A percentile compares a stretch with the other conserved stretches of the same genome.
Conservation (phyloP, 2,329 filamentous ascomycete species). For the Aureobasidium sp. region DNA sequence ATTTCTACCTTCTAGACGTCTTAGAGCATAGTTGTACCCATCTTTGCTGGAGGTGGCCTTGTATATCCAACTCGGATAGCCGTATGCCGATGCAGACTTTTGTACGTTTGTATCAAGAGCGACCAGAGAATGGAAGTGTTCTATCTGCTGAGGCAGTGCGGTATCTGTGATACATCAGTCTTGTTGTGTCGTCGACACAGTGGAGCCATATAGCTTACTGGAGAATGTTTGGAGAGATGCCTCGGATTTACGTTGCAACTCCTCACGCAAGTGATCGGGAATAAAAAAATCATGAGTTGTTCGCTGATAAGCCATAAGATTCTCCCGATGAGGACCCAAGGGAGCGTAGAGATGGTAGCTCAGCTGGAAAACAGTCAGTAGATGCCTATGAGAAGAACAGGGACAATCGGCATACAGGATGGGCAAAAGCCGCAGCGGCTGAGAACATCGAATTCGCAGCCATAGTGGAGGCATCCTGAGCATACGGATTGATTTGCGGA, state of each 20-base stretch:
- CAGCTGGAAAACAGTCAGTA: conserved; percentile 32
- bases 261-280: conserved; percentile 76
- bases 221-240: conserved; percentile 78
- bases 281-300: conserved; percentile 89
- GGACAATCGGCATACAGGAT: conserved; percentile 32
- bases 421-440: conserved; percentile 49
- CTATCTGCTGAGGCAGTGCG: conserved; percentile 66
- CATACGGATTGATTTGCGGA: conserved; percentile 58
- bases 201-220: conserved; percentile 44
- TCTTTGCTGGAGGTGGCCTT: conserved; percentile 87
- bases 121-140: conserved; percentile 88
- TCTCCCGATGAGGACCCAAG: conserved; percentile 72
- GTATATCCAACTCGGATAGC: conserved; percentile 89
- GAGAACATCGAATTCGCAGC: conserved; percentile 61
- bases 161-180: conserved; percentile 43
- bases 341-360: conserved; percentile 93
- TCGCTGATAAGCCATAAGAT: conserved; percentile 76
- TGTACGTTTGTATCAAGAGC: conserved; percentile 76
- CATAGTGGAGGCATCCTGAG: conserved; percentile 60
- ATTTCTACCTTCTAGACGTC: conserved; percentile 64
- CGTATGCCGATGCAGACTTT: conserved; percentile 72
- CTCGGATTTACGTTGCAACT: conserved; percentile 81
- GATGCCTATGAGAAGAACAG: neutral
- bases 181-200: conserved; percentile 15
- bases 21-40: conserved; percentile 78